Evolutionary conservation across 176 grass and related monocot genomes (phyloP), one percentile per base, ranked within the genome.

Genomic region (Oryza rufipogon): DNA sequence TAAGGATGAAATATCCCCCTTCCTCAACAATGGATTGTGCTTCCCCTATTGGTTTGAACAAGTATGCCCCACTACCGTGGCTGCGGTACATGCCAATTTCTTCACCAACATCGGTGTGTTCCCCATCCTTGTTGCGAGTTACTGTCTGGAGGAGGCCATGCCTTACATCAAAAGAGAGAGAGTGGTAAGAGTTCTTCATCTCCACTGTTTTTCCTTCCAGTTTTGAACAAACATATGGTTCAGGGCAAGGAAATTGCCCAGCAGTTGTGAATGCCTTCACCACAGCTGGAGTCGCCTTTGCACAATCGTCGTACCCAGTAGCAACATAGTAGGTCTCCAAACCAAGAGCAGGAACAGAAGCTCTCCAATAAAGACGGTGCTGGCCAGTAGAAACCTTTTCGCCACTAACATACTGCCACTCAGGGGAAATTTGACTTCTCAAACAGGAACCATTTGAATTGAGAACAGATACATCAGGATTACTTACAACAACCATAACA

Each of bases 321-420:
- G 81, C 85, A 64, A 98, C 76, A 92, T 85, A 87, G 80, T 94
- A 95, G 20, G 96, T 98, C 77, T 98, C 91, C 75, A 98, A 86
- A 80, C 96, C 96, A 76, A 98, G 80, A 61, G 96, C 87, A 92
- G 96, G 91, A 78, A 98, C 86, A 82, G 93, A 98, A 66, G 91
- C 89, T 89, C 89, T 91, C 96, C 96, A 98, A 83, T 92, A 95
- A 90, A 98, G 93, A 69, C 96, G 89, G 80, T 98, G 96, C 17
- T n/a, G 74, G 17, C 87, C 83, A 64, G 91, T 90, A 25, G 64
- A 94, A 81, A 86, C 54, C 70, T 91, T 86, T 71, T 75, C 81
- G 5, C 70, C 66, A 4, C 71, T 88, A 41, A 81, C 91, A 85
- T 92, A 87, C 81, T 92, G 81, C 93, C 96, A 98, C 77, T 95